phyloP scores from a whole-genome alignment of 2,329 filamentous ascomycete species.

The Ambrosiella beaveri region DNA sequence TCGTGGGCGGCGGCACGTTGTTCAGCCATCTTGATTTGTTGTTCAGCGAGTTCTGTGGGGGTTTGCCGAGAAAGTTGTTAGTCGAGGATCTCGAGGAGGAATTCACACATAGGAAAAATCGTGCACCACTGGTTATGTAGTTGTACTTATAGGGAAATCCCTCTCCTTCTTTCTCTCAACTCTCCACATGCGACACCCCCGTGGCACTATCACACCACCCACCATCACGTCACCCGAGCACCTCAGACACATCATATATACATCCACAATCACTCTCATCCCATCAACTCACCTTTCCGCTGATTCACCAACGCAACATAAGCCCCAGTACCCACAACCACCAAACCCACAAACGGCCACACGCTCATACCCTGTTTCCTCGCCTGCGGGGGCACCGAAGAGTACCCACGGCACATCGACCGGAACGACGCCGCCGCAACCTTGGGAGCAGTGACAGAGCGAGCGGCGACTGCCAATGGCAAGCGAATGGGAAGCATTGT shows the following conservation, averaged over 20 bases:
- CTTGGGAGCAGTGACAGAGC: neutral
- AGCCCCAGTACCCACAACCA: constrained; percentile 19
- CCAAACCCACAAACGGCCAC: constrained; percentile 9
- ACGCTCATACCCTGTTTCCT: constrained; percentile 10
- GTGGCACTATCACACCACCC: too few species aligned
- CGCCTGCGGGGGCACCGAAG: neutral
- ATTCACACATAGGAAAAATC: too few species aligned
- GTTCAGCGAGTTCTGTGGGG: constrained; percentile 6
- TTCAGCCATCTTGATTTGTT: constrained; percentile 8
- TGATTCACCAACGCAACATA: constrained; percentile 34
- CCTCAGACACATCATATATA: too few species aligned
- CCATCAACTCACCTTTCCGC: constrained; percentile 26
- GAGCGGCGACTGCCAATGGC: neutral
- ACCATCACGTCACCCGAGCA: too few species aligned
- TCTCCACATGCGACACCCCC: too few species aligned
- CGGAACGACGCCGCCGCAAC: neutral
- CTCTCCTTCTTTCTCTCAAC: too few species aligned
- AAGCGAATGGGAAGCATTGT: neutral
- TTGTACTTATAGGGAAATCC: too few species aligned
- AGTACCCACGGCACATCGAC: neutral
- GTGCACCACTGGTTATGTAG: too few species aligned
- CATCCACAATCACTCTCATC: neutral
- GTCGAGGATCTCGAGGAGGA: neutral
- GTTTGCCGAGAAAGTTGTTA: neutral
- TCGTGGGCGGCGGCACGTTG: constrained; percentile 7